Evolutionary conservation across 2,329 filamentous ascomycete genomes (phyloP), one percentile per base, ranked within the genome.

Genomic region (Emydomyces testavorans): DNA sequence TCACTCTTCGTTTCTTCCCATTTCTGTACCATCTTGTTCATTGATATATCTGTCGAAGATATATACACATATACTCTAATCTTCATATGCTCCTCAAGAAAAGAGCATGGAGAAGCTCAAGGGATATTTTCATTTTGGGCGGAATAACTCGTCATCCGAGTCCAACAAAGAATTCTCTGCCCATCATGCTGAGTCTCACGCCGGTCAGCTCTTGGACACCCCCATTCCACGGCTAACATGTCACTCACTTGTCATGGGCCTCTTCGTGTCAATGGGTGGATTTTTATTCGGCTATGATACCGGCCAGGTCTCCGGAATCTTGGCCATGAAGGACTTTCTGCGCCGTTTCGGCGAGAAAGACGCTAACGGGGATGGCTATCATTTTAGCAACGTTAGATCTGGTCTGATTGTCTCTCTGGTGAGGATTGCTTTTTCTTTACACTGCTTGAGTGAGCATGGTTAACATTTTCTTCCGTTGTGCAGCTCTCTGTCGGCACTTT

Each of bases 261-360:
- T 71, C 32, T 60, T 70, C 48, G 68, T 70, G 35, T 71, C 68
- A 4, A 71, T 72, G 65, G 69, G 69, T 53, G 69, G 69, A 52
- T 67, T 71, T 55, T 65, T 71, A 49, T 71, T 71, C 54, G 67
- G 68, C 53, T 71, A 70, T 35, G 50, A 56, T 48, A 50, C 55
- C 60, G 65, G 66, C 55, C 66, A 71, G 59, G 68, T 71, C 52
- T 60, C 67, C 26, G 68, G 68, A 52, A 70, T 72, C 53, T 61
- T 68, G 13, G 65, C 64, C 38, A 72, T 72, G 70, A n/a, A 60
- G 0, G 62, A 72, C 54, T 72, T 72, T 56, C 59, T 66, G 37
- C 42, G 54, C 7, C 65, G 66, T 6, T 72, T 71, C 44, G 60
- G 59, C 49, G 62, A 65, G 21, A 57, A 64, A 46, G 54, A 61